These are phyloP conservation scores for Datura wrightii DNA, from an alignment of 257 asterid genomes.

Conservation along the genomic window DNA sequence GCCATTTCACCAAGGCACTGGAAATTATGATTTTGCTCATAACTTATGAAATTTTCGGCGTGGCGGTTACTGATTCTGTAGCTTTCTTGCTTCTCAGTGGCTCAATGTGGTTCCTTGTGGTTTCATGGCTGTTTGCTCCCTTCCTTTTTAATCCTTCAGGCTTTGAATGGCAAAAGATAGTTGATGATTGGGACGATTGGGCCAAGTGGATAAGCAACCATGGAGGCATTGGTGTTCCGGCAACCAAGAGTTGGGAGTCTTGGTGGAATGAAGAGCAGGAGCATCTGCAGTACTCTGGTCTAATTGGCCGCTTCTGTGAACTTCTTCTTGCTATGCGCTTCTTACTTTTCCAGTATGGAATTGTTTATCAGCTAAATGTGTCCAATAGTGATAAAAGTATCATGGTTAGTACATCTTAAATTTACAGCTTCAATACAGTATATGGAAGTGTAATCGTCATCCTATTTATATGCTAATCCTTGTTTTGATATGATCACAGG, in stretches of 20 bases:
- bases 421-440: conserved; percentile 26
- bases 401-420: conserved; percentile 50
- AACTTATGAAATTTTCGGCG: conserved; percentile 58
- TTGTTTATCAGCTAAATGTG: conserved; percentile 82
- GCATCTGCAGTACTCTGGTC: conserved; percentile 76
- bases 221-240: conserved; percentile 93
- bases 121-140: conserved; percentile 91
- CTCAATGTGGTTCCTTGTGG: conserved; percentile 90
- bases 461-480: conserved; percentile 28
- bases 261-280: conserved; percentile 99
- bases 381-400: conserved; percentile 65
- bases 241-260: conserved; percentile 95
- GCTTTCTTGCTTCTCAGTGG: conserved; percentile 50
- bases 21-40: conserved; percentile 79
- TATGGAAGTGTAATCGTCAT: background rate
- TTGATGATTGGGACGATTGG: conserved; percentile 96
- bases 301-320: conserved; percentile 73
- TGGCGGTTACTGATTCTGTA: conserved; percentile 45
- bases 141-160: conserved; percentile 94
- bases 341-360: conserved; percentile 85
- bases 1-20: conserved; percentile 89
- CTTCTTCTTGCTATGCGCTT: conserved; percentile 75
- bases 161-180: conserved; percentile 97
- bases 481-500: conserved; percentile 50
- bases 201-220: conserved; percentile 75